These are phyloP conservation scores for Mortierella sp. DNA, from an alignment of 371 early-diverging fungal genomes.

Conservation along the genomic window DNA sequence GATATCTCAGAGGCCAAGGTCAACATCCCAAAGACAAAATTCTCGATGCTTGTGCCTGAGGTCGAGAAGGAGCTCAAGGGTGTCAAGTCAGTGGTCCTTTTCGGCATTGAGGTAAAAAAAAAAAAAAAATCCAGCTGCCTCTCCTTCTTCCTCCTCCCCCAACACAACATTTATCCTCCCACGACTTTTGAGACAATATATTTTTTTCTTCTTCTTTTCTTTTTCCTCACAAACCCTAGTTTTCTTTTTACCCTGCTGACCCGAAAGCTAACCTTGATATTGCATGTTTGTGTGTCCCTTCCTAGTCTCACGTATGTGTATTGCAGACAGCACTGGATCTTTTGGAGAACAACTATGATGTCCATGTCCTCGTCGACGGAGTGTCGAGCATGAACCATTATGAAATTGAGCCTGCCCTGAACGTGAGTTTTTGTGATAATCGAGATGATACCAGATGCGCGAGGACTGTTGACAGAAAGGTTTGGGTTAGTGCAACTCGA, in stretches of 20 bases:
- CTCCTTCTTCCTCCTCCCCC: neutral
- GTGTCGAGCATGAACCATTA: conserved; percentile 88
- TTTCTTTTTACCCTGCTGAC: neutral
- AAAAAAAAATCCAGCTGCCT: neutral
- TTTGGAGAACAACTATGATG: conserved; percentile 77
- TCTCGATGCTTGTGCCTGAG: conserved; percentile 88
- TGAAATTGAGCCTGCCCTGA: conserved; percentile 88
- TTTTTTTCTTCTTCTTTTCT: neutral
- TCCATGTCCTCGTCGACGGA: conserved; percentile 91
- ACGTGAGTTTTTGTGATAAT: conserved; percentile 57
- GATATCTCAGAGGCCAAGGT: conserved; percentile 71
- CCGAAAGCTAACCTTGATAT: too few relatives aligned
- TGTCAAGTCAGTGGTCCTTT: conserved; percentile 79
- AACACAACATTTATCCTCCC: neutral
- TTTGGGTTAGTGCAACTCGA: neutral
- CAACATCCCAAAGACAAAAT: conserved; percentile 80
- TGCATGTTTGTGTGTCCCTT: too few relatives aligned
- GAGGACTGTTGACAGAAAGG: too few relatives aligned
- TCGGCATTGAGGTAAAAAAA: conserved; percentile 86
- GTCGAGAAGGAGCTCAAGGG: conserved; percentile 69
- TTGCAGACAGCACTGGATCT: conserved; percentile 93
- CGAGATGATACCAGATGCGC: too few relatives aligned
- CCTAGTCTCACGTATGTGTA: conserved; percentile 92
- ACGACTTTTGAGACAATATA: too few relatives aligned
- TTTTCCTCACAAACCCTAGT: neutral